phyloP scores from a whole-genome alignment of 306 rosid species.

The Echinosophora koreensis region DNA sequence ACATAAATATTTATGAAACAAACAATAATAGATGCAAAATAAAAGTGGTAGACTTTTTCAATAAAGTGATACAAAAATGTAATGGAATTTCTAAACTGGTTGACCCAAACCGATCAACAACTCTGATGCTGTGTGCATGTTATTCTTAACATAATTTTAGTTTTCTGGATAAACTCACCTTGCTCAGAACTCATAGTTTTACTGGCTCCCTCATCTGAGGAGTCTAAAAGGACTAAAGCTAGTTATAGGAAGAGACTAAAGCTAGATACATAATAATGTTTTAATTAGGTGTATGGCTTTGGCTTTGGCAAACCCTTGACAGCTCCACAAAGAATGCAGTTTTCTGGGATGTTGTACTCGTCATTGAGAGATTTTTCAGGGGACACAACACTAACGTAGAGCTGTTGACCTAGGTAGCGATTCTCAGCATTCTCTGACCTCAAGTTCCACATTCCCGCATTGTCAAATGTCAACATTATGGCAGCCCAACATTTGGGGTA shows the following conservation, averaged over 20 bases:
- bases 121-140: background rate
- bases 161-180: background rate
- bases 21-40: background rate
- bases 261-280: background rate
- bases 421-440: constrained; percentile 69
- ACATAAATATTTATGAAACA: background rate
- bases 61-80: constrained; percentile 2
- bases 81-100: background rate
- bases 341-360: constrained; percentile 67
- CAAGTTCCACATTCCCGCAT: constrained; percentile 73
- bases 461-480: constrained; percentile 66
- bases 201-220: background rate
- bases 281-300: constrained; percentile 34
- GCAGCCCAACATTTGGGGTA: constrained; percentile 81
- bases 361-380: constrained; percentile 64
- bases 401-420: constrained; percentile 71
- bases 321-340: constrained; percentile 54
- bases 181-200: background rate
- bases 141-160: background rate
- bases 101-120: background rate
- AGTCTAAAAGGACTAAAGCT: background rate
- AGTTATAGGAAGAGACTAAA: background rate
- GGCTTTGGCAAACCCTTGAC: constrained; percentile 63
- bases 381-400: constrained; percentile 61
- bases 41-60: no score